These are phyloP conservation scores for Pleurotus salmoneostramineus DNA, from an alignment of 768 basidiomycete species.

Conservation along the genomic window DNA sequence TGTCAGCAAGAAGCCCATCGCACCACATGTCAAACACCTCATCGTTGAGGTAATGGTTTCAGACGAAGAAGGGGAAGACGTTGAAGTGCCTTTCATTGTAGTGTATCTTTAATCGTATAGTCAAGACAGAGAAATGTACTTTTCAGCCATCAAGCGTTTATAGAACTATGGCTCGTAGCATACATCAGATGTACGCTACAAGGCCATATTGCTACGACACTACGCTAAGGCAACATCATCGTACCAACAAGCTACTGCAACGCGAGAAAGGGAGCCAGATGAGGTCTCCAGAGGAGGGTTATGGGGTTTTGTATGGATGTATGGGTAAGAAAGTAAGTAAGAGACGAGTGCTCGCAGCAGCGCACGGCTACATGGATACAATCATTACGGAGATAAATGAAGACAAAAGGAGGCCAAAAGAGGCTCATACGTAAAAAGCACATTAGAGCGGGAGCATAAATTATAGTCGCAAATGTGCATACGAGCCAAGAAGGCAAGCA, in stretches of 20 bases:
- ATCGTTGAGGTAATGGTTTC: conserved; percentile 93
- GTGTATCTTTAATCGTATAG: background rate
- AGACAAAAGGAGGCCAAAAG: background rate
- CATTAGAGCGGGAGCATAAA: background rate
- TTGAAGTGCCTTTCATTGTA: conserved; percentile 57
- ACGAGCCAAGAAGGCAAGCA: conserved; percentile 4
- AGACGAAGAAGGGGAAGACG: conserved; percentile 91
- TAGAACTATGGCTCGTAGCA: no score
- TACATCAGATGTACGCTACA: no score
- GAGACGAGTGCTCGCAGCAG: conserved; percentile 15
- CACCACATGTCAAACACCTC: conserved; percentile 77
- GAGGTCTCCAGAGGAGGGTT: background rate
- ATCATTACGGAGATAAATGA: conserved; percentile 3
- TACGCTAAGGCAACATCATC: conserved; percentile 15
- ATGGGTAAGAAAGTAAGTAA: conserved; percentile 15
- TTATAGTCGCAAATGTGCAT: background rate
- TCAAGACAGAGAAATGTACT: no score
- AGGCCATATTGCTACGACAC: no score
- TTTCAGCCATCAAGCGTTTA: no score
- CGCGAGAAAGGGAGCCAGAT: no score
- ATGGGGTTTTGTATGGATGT: conserved; percentile 16
- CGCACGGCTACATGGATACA: conserved; percentile 2
- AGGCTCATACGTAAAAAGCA: conserved; percentile 1
- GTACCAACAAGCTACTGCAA: conserved; percentile 38
- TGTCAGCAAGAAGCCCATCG: conserved; percentile 93